Conservation (phyloP, 495 filamentous ascomycete genomes). For the Hyaloscypha hepaticicola region DNA sequence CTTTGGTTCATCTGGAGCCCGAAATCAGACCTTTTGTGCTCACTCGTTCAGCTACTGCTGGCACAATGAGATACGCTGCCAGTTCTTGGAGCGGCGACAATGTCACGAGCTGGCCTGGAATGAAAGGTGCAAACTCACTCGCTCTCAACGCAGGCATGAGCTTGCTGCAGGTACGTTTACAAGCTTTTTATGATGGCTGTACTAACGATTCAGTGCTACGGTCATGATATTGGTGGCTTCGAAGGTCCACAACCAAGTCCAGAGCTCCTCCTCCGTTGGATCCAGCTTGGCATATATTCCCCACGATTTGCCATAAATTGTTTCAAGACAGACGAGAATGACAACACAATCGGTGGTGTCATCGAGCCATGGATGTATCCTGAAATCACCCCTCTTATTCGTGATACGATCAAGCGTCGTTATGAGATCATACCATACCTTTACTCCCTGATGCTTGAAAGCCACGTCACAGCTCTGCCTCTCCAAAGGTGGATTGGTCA, state of each 20-base stretch:
- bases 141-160: slow-evolving; percentile 66
- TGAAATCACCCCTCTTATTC: slow-evolving; percentile 56
- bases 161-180: slow-evolving; percentile 48
- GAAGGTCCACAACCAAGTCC: slow-evolving; percentile 67
- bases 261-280: slow-evolving; percentile 68
- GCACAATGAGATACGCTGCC: slow-evolving; percentile 63
- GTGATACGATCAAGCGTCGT: slow-evolving; percentile 61
- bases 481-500: slow-evolving; percentile 68
- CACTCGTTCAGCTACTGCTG: slow-evolving; percentile 65
- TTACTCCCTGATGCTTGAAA: slow-evolving; percentile 60
- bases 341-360: slow-evolving; percentile 62
- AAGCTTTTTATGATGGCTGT: background rate
- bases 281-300: slow-evolving; percentile 67
- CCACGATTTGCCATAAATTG: slow-evolving; percentile 72
- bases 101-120: slow-evolving; percentile 63
- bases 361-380: slow-evolving; percentile 76
- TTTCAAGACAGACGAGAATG: slow-evolving; percentile 63
- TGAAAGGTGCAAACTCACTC: slow-evolving; percentile 66
- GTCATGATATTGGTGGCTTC: slow-evolving; percentile 72
- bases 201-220: slow-evolving; percentile 49
- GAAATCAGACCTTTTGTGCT: slow-evolving; percentile 60
- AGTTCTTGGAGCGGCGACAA: slow-evolving; percentile 70
- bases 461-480: slow-evolving; percentile 55
- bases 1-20: slow-evolving; percentile 53
- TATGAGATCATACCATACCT: slow-evolving; percentile 70